A percentile compares a stretch with the other conserved stretches of the same genome.
Evolutionary conservation across 441 rosid genomes (phyloP).

Genomic region (Aleurites moluccanus): DNA sequence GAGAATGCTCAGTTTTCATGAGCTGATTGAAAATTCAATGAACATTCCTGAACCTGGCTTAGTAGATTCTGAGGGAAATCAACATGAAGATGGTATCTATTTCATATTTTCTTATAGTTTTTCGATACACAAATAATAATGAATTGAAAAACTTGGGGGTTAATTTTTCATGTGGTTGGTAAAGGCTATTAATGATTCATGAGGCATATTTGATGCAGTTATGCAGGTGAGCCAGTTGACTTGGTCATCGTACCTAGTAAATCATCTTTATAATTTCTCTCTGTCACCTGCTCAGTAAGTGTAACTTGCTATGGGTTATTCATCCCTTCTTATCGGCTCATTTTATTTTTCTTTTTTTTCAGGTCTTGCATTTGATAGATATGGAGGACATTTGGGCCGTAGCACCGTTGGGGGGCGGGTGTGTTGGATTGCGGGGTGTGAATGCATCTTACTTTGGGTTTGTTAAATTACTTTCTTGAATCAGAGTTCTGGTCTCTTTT

Average conservation of each 20-base stretch:
- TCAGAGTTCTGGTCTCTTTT: neutral
- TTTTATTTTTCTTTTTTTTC: conserved; percentile 9
- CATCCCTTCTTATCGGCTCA: neutral
- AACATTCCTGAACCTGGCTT: conserved; percentile 79
- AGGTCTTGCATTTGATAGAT: conserved; percentile 89
- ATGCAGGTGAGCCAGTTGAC: conserved; percentile 72
- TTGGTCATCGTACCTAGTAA: conserved; percentile 79
- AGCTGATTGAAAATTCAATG: conserved; percentile 80
- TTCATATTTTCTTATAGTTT: conserved; percentile 9
- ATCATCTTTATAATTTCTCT: neutral
- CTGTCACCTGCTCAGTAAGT: no score
- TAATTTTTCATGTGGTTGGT: no score
- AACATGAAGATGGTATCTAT: conserved; percentile 70
- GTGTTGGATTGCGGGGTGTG: no score
- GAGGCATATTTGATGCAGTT: conserved; percentile 38
- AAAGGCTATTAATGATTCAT: no score
- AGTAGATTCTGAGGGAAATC: conserved; percentile 58
- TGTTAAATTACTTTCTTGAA: neutral
- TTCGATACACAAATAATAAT: no score
- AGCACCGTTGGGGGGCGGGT: conserved; percentile 93
- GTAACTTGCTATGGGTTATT: neutral
- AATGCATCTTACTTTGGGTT: neutral
- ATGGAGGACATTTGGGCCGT: conserved; percentile 85
- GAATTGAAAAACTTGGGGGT: no score
- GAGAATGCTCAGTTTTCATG: conserved; percentile 76